These are phyloP conservation scores for Linaria vulgaris DNA, from an alignment of 257 asterid species.

Conservation along the genomic window DNA sequence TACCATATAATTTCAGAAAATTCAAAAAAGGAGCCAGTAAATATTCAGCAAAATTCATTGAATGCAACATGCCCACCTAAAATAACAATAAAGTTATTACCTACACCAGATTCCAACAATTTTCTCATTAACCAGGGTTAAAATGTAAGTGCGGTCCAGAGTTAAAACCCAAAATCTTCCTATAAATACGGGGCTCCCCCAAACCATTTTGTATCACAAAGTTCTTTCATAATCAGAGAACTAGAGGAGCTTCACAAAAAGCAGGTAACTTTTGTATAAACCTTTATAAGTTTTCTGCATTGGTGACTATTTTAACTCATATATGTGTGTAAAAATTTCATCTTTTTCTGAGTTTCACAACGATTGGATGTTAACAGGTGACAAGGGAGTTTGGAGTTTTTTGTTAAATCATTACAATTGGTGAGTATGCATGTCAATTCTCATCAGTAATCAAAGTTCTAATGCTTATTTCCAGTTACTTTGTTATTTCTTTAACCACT, in stretches of 20 bases:
- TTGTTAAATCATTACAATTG: constrained; percentile 23
- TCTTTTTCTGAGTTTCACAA: constrained; percentile 15
- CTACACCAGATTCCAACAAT: constrained; percentile 18
- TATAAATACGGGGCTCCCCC: constrained; percentile 24
- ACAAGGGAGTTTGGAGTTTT: constrained; percentile 29
- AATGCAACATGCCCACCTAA: constrained; percentile 5
- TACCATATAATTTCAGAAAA: neutral
- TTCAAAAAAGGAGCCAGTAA: constrained; percentile 6
- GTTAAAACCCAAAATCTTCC: constrained; percentile 28
- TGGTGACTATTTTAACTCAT: neutral
- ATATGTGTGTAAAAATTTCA: constrained; percentile 15
- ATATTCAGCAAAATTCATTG: constrained; percentile 25
- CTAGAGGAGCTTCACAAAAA: neutral
- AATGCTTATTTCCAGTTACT: neutral
- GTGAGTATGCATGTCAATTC: constrained; percentile 36
- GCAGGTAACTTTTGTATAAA: constrained; percentile 22
- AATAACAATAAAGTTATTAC: constrained; percentile 18
- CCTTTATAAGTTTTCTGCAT: constrained; percentile 13
- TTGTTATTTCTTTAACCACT: neutral
- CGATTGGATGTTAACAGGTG: constrained; percentile 35
- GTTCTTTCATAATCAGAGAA: constrained; percentile 25
- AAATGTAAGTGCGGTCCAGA: no score
- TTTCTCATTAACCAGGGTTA: constrained; percentile 28
- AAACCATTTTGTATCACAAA: constrained; percentile 3
- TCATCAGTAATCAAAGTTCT: constrained; percentile 14